Percentiles rank a stretch among this genome's conserved stretches.
Conservation (phyloP, 371 early-diverging fungal species). For the Mucor piriformis region DNA sequence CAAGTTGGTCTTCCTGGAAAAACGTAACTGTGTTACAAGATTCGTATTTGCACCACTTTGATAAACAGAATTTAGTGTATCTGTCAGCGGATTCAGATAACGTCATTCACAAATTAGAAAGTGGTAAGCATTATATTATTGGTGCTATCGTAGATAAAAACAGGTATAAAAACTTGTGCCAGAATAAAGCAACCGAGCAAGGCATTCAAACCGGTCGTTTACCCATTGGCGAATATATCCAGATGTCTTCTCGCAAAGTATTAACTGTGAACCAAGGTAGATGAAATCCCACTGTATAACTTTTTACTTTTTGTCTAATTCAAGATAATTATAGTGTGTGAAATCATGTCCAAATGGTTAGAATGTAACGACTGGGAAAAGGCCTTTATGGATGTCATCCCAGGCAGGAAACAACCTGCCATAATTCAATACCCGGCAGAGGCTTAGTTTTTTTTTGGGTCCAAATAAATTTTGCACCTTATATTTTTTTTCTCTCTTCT, state of each 20-base stretch:
- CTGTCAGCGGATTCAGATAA: slow-evolving; percentile 91
- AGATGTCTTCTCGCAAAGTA: slow-evolving; percentile 79
- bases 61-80: slow-evolving; percentile 71
- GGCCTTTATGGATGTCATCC: slow-evolving; percentile 80
- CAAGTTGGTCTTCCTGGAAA: slow-evolving; percentile 45
- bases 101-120: slow-evolving; percentile 68
- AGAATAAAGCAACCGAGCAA: slow-evolving; percentile 71
- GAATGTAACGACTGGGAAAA: slow-evolving; percentile 67
- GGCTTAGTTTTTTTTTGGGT: neutral
- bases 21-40: slow-evolving; percentile 30
- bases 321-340: slow-evolving; percentile 54
- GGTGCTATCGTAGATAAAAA: slow-evolving; percentile 97
- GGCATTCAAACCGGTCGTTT: slow-evolving; percentile 80
- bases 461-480: too few relatives aligned
- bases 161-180: slow-evolving; percentile 81
- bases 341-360: slow-evolving; percentile 71
- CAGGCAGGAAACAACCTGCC: slow-evolving; percentile 64
- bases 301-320: neutral
- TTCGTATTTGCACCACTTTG: slow-evolving; percentile 46
- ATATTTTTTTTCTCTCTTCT: too few relatives aligned
- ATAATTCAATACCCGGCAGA: neutral
- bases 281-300: neutral
- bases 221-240: slow-evolving; percentile 83
- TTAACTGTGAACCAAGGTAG: slow-evolving; percentile 92
- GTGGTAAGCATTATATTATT: slow-evolving; percentile 77